Conservation (phyloP, 2,329 filamentous ascomycete species). For the Aureobasidium sp. region DNA sequence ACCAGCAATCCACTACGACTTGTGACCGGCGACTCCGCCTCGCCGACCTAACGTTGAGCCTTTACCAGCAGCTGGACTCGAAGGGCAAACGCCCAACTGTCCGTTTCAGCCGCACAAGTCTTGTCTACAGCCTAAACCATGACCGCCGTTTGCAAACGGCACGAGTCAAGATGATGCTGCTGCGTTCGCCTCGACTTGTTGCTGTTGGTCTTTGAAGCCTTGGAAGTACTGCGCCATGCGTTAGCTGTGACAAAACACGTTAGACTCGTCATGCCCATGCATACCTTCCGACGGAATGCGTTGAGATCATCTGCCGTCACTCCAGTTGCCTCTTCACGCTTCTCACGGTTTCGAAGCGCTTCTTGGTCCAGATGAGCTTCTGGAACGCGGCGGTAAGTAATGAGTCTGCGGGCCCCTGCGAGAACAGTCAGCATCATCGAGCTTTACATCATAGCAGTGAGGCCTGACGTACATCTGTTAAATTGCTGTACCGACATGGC, state of each 20-base stretch:
- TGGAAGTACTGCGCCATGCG: slow-evolving; percentile 27
- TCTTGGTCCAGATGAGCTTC: slow-evolving; percentile 45
- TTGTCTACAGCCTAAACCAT: slow-evolving; percentile 4
- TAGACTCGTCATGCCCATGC: slow-evolving; percentile 1
- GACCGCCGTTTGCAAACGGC: slow-evolving; percentile 1
- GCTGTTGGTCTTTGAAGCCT: slow-evolving; percentile 26
- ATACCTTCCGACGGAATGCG: slow-evolving; percentile 52
- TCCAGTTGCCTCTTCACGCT: slow-evolving; percentile 34
- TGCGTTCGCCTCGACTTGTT: background rate
- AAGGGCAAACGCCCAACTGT: slow-evolving; percentile 8
- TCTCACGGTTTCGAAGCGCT: slow-evolving; percentile 20
- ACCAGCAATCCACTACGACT: background rate
- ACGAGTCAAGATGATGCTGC: slow-evolving; percentile 1
- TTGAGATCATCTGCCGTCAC: slow-evolving; percentile 60
- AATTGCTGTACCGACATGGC: slow-evolving; percentile 79
- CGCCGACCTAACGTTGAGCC: background rate
- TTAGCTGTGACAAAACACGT: slow-evolving; percentile 11
- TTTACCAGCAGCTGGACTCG: background rate
- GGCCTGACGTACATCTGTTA: slow-evolving; percentile 64
- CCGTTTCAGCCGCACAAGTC: slow-evolving; percentile 11
- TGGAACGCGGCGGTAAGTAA: slow-evolving; percentile 71
- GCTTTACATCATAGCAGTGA: background rate
- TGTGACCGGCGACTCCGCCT: slow-evolving; percentile 5
- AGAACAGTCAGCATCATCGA: background rate
- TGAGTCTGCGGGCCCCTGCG: slow-evolving; percentile 75